Evolutionary conservation across 352 stramenopile genomes (phyloP), one percentile per base, ranked within the genome.

Genomic region (Phytopythium kandeliae): DNA sequence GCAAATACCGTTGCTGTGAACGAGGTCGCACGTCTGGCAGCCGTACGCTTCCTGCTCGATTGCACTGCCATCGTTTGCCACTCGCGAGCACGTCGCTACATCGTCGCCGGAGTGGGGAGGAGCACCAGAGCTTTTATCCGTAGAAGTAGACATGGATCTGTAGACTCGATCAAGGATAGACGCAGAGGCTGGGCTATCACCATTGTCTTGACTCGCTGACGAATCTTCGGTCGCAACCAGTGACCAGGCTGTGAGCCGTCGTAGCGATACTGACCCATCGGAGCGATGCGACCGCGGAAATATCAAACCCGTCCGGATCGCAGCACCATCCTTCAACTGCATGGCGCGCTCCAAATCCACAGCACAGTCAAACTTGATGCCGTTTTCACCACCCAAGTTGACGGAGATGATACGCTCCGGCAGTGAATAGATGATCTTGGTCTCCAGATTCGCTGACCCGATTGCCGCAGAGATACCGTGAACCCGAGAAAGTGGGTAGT

Each of bases 1-100:
- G 42, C 85, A 95, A 17, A 95, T 60, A 5, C 67, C 62, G 45
- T 58, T 82, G 22, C 70, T 74, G 60, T 93, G 78, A 22, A 90
- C 55, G 13, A 92, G 61, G 54, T 67, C 79, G 55, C 85, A 95
- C 4, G 80, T 92, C 50, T 95, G 85, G 49, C 85, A 95, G 2
- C 80, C 80, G 30, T 82, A 93, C 17, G 72, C 65, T 34, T 88
- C 66, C 64, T 95, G 85, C 40, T 78, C 63, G 53, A 95, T 76
- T 22, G 85, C 80, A 49, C 83, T 93, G 2, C 82, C 82, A 58
- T 95, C 85, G 2, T 78, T 92, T n/a, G 71, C 76, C 17, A 76
- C 67, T 22, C 79, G 69, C 4, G 78, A 85, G 37, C 84, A 94
- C 31, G 47, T 53, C 47, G 35, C 47, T 19, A n/a, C n/a, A n/a